Evolutionary conservation across 2,329 filamentous ascomycete species (phyloP).

Genomic region (Hymenoscyphus albidus): DNA sequence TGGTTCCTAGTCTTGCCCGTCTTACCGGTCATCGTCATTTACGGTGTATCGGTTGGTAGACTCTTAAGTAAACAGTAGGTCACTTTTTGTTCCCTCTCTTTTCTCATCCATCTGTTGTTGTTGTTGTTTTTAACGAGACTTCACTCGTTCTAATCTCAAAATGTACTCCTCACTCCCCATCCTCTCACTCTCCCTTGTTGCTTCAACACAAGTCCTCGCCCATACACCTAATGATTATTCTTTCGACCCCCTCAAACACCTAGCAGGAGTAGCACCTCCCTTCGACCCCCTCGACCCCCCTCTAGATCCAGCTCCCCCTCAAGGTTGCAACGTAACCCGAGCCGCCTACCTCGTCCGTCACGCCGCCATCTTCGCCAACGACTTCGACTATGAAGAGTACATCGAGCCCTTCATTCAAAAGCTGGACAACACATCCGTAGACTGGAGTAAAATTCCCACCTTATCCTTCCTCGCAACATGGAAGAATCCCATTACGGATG

Average conservation of each 20-base stretch:
- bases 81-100: not conserved
- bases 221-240: slow-evolving; percentile 33
- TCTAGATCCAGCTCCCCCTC: slow-evolving; percentile 44
- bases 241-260: slow-evolving; percentile 47
- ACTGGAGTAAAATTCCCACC: slow-evolving; percentile 40
- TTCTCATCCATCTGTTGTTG: not conserved
- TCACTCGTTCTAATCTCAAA: slow-evolving; percentile 7
- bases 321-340: slow-evolving; percentile 48
- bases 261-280: slow-evolving; percentile 48
- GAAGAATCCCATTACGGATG: slow-evolving; percentile 28
- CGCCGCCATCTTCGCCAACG: slow-evolving; percentile 49
- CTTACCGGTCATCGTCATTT: not conserved
- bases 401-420: slow-evolving; percentile 49
- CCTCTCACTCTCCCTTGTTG: slow-evolving; percentile 13
- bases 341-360: slow-evolving; percentile 48
- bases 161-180: slow-evolving; percentile 18
- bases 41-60: too few species aligned
- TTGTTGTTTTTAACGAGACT: not conserved
- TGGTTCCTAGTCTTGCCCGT: too few species aligned
- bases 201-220: slow-evolving; percentile 13
- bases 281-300: slow-evolving; percentile 46
- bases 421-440: slow-evolving; percentile 44
- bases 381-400: slow-evolving; percentile 49
- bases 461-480: slow-evolving; percentile 30
- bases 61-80: not conserved